Base-by-base conservation (phyloP, 805 yeast species). In the Saccharomycopsis fibuligera region DNA sequence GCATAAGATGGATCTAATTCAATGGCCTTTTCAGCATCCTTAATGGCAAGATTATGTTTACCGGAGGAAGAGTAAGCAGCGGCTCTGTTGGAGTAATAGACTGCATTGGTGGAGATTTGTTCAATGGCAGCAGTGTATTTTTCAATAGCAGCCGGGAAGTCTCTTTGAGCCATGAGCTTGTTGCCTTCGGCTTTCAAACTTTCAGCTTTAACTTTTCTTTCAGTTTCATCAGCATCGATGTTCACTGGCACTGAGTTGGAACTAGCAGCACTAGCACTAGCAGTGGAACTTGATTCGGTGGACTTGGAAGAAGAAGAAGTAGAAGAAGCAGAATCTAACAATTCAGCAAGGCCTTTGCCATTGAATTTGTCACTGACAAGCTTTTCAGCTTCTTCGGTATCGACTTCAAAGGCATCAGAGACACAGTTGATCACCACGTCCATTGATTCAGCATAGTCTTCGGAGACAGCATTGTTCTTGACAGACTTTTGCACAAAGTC, bases 371-470 rank as follows among this genome's bases (percentile, higher is more conserved):
- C 25, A 17, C 64, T 52, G 10, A 68, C 54, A 6, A 65, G 53
- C 4, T 63, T 41, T 40, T 51, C 57, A 31, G 73, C 73, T 21
- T 68, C 69, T 23, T 75, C 81, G 57, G 74, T 73, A 55, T 75
- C 72, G 23, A 90, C 80, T 44, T 73, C 81, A 63, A 83, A 91
- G 9, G 95, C 88, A 59, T 90, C 98, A 22, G 86, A 78, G 50
- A 93, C 78, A 70, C 97, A 88, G 61, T 88, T 96, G 56, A 89
- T 76, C 53, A 98, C 98, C 45, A 91, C 95, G 56, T 89, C 96
- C 57, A 91, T 73, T 8, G 96, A 87, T 58, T 93, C 98, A 49
- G 75, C 74, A 62, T 81, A 86, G 55, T 91, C 98, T 54, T 81
- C 85, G 33, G 83, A 67, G 41, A 90, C 76, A 38, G 76, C 75